Conservation (phyloP, 345 rosid genomes). For the Tarenaya hassleriana region DNA sequence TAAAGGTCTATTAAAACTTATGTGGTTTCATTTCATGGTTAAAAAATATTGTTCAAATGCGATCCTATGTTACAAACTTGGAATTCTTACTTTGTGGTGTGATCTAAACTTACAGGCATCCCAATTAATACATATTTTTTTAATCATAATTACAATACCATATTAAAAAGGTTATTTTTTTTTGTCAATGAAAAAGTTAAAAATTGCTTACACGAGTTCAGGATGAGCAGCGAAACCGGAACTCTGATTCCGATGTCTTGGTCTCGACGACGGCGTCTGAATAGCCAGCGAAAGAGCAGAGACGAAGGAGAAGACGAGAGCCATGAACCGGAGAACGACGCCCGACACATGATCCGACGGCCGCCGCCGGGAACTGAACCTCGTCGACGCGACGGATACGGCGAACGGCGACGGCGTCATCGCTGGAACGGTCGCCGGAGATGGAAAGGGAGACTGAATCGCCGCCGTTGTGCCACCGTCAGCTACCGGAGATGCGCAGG, state of each 20-base stretch:
- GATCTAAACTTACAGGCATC: too few species aligned
- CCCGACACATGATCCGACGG: conserved; percentile 25
- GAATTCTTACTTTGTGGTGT: too few species aligned
- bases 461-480: conserved; percentile 38
- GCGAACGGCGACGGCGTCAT: conserved; percentile 61
- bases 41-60: too few species aligned
- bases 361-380: conserved; percentile 29
- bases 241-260: conserved; percentile 19
- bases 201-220: conserved; percentile 46
- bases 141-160: too few species aligned
- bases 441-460: conserved; percentile 21
- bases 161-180: too few species aligned
- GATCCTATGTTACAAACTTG: too few species aligned
- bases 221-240: conserved; percentile 45
- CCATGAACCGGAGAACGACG: conserved; percentile 47
- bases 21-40: too few species aligned
- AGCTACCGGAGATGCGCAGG: conserved; percentile 34
- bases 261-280: conserved; percentile 29
- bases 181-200: too few species aligned
- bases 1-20: too few species aligned
- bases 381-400: conserved; percentile 37
- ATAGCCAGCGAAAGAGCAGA: conserved; percentile 59
- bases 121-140: too few species aligned
- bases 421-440: conserved; percentile 36
- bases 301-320: conserved; percentile 46